Base-by-base conservation (phyloP, 345 rosid species). In the Litchi chinensis region DNA sequence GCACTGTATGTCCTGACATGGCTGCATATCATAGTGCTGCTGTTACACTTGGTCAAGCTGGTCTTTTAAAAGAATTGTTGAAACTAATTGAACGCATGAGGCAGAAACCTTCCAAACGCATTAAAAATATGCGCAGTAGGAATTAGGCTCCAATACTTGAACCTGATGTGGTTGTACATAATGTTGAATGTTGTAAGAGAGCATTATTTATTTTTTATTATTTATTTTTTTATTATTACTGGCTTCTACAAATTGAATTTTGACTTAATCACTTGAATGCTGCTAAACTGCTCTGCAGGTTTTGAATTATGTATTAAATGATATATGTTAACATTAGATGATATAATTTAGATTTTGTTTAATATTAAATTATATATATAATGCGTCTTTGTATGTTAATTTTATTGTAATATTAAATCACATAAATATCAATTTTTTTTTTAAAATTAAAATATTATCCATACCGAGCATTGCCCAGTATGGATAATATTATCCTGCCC, bases 121-220 rank as follows among this genome's bases (percentile, higher is more conserved):
- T 84, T 5, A 84, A 85, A 82, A 81, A 80, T 76, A 68, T 79
- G 85, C 86, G 81, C 22, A 73, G 76, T 74, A 93, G 86, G 90
- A 88, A 90, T 77, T 91, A 97, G 94, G 91, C 92, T 77, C 97
- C 96, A 3, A 78, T 85, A 84, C 93, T 93, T 79, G 93, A 91
- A 85, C 99, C 98, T 5, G 97, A 95, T 83, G 18, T 92, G 43
- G 96, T 95, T 82, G 90, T 95, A 59, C 93, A 92, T 83, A n/a
- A n/a, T n/a, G n/a, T n/a, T n/a, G n/a, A 95, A 95, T 84, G 96
- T 96, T 88, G 99, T 95, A 88, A 85, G 98, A 67, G 77, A 62
- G 79, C 82, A 82, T 79, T 77, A 40, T 40, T 54, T 26, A 26
- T 26, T 26, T 0, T 26, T 26, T 26, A 26, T 26, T 26, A 26